Evolutionary conservation across 768 basidiomycete species (phyloP).

Genomic region (Xerocomellus amylosporus): DNA sequence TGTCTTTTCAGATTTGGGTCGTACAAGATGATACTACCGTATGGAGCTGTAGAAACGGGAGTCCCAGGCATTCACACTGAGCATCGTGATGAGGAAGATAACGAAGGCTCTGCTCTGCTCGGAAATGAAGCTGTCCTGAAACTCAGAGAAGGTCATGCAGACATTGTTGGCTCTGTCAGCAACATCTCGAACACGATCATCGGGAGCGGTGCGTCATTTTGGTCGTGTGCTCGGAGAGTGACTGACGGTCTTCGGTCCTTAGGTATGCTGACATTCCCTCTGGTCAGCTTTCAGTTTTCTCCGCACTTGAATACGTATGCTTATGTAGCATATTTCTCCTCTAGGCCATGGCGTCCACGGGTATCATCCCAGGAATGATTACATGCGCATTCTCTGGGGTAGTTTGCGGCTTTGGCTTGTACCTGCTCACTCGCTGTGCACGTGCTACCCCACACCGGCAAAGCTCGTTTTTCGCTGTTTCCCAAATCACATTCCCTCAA

Average conservation of each 20-base stretch:
- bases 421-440: constrained; percentile 84
- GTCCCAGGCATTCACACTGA: constrained; percentile 23
- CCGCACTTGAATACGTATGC: background rate
- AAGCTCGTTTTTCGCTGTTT: constrained; percentile 80
- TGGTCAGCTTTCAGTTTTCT: constrained; percentile 44
- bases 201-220: constrained; percentile 65
- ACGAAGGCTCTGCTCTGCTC: constrained; percentile 62
- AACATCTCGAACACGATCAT: constrained; percentile 90
- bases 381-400: constrained; percentile 81
- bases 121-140: constrained; percentile 34
- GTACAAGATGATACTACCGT: constrained; percentile 68
- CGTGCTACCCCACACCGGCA: constrained; percentile 68
- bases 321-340: background rate
- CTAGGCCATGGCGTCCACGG: constrained; percentile 87
- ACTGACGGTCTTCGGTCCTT: background rate
- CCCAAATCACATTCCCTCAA: constrained; percentile 84
- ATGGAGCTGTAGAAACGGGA: constrained; percentile 51
- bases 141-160: constrained; percentile 63
- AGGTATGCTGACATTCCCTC: constrained; percentile 89
- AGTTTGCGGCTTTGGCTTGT: constrained; percentile 81
- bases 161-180: constrained; percentile 63
- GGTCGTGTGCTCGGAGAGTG: background rate
- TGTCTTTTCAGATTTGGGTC: constrained; percentile 11
- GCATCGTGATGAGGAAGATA: constrained; percentile 21
- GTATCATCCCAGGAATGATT: constrained; percentile 84